Percentiles rank a stretch among this genome's conserved stretches.
These are phyloP conservation scores for Vigna reflexopilosa DNA, from an alignment of 306 rosid species.

Conservation along the genomic window DNA sequence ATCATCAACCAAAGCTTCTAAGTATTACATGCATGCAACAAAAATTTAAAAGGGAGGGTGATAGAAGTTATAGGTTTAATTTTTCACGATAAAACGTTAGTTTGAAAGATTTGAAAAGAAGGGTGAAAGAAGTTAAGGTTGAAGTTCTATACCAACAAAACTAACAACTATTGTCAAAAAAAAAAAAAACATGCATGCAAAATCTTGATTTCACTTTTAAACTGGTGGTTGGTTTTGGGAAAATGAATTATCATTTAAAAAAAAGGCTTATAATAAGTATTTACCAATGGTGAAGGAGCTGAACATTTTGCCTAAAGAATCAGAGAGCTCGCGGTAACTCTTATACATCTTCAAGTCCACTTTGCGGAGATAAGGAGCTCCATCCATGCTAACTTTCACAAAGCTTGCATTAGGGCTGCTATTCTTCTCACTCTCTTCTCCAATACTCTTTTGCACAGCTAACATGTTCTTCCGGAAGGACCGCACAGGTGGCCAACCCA, in stretches of 20 bases:
- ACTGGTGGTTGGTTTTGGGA: background rate
- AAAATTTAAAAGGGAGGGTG: too few species aligned
- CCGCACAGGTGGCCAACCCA: slow-evolving; percentile 97
- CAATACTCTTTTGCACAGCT: slow-evolving; percentile 53
- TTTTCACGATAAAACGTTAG: too few species aligned
- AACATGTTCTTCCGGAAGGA: slow-evolving; percentile 78
- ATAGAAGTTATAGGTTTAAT: too few species aligned
- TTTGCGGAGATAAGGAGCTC: slow-evolving; percentile 95
- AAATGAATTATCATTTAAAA: background rate
- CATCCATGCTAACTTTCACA: slow-evolving; percentile 95
- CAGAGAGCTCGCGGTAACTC: slow-evolving; percentile 73
- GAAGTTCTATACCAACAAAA: too few species aligned
- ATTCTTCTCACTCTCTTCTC: slow-evolving; percentile 54
- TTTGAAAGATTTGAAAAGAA: too few species aligned
- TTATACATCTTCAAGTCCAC: slow-evolving; percentile 72
- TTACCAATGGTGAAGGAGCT: slow-evolving; percentile 82
- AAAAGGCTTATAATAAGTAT: background rate
- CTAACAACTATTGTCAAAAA: too few species aligned
- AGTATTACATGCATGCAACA: background rate
- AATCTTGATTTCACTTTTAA: background rate
- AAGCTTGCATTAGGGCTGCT: slow-evolving; percentile 51
- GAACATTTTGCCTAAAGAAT: slow-evolving; percentile 83
- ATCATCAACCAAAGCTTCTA: background rate
- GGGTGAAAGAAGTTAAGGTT: too few species aligned
- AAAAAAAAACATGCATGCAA: background rate